Conservation (phyloP, 2,329 filamentous ascomycete species). For the Alternaria panax region DNA sequence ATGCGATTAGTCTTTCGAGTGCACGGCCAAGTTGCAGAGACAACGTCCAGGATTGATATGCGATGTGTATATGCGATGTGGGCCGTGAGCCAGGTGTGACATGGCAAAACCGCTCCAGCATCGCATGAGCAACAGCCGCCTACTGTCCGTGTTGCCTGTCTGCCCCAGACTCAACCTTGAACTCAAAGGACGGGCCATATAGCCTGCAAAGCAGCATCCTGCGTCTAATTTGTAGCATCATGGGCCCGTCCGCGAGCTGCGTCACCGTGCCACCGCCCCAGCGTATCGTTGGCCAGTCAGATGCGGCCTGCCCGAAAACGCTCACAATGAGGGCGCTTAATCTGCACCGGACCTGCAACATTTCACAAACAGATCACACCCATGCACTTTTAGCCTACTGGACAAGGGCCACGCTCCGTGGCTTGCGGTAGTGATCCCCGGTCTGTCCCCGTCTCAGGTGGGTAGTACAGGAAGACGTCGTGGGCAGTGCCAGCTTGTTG, state of each 20-base stretch:
- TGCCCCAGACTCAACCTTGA: constrained; percentile 21
- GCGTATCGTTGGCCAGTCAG: constrained; percentile 34
- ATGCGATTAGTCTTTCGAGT: constrained; percentile 17
- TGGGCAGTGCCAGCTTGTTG: constrained; percentile 25
- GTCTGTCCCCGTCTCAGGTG: constrained; percentile 24
- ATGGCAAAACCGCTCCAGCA: constrained; percentile 20
- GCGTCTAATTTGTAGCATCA: constrained; percentile 37
- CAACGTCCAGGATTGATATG: constrained; percentile 6
- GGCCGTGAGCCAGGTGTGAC: constrained; percentile 16
- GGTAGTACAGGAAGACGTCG: constrained; percentile 31
- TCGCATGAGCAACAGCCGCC: constrained; percentile 29
- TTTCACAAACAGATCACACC: constrained; percentile 24
- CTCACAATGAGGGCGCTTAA: constrained; percentile 22
- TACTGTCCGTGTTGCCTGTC: constrained; percentile 17
- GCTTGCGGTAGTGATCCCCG: constrained; percentile 26
- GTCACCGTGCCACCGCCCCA: constrained; percentile 32
- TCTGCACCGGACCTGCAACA: constrained; percentile 16
- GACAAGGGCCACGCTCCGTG: constrained; percentile 19
- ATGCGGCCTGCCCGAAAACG: constrained; percentile 17
- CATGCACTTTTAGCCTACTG: constrained; percentile 20
- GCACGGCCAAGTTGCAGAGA: constrained; percentile 15
- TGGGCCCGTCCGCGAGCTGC: constrained; percentile 24
- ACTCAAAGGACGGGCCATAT: constrained; percentile 28
- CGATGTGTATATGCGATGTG: constrained; percentile 6
- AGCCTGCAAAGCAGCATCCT: constrained; percentile 32